A percentile compares a stretch with the other conserved stretches of the same genome.
Conservation (phyloP, 1,284 basidiomycete genomes). For the Leccinum griseonigrum region DNA sequence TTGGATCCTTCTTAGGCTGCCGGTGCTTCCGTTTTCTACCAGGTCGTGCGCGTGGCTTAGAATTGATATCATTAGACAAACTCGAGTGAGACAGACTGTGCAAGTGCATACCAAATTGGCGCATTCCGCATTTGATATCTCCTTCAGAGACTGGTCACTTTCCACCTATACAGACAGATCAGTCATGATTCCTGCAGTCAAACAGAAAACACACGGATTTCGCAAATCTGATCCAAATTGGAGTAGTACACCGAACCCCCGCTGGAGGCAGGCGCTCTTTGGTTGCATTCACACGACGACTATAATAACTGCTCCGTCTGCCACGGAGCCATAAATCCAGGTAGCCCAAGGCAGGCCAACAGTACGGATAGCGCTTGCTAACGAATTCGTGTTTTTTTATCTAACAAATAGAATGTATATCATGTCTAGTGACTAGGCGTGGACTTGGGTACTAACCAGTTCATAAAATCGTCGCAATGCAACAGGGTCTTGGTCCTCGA, state of each 20-base stretch:
- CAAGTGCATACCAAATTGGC: background rate
- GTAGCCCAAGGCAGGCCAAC: conserved; percentile 23
- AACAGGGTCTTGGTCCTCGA: conserved; percentile 15
- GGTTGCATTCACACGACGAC: background rate
- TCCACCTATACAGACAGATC: conserved; percentile 7
- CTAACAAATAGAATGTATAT: conserved; percentile 8
- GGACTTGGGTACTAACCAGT: conserved; percentile 6
- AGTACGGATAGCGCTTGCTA: conserved; percentile 15
- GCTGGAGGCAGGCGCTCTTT: background rate
- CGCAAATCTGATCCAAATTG: conserved; percentile 16
- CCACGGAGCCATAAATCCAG: conserved; percentile 16
- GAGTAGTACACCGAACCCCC: background rate
- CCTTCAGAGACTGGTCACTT: conserved; percentile 6
- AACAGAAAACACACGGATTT: conserved; percentile 9
- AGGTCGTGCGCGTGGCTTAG: background rate
- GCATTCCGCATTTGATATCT: background rate
- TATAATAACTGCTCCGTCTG: background rate
- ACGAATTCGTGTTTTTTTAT: conserved; percentile 13
- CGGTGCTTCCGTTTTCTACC: background rate
- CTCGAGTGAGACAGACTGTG: background rate
- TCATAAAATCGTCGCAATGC: conserved; percentile 15
- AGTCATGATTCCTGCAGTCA: background rate
- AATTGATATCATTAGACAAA: background rate
- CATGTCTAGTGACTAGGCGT: background rate
- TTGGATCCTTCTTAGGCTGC: background rate